Evolutionary conservation across 352 stramenopile species (phyloP), one percentile per base, ranked within the genome.

Genomic region (Phytophthora aleatoria): DNA sequence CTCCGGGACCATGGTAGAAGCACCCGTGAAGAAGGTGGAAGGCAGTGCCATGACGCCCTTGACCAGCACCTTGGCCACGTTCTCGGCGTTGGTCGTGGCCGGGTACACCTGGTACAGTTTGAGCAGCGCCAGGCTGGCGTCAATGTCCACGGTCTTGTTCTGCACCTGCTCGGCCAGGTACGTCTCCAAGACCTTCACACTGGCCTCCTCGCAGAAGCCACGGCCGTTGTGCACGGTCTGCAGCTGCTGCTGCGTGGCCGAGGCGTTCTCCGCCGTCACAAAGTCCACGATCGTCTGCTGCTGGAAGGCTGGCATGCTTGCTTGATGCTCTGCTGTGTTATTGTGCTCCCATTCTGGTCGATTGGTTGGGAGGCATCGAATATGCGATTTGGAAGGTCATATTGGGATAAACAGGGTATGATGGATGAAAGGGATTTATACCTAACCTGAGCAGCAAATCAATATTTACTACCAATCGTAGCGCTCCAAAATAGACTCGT

Each of bases 41-140:
- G 85, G 87, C 13, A 87, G 63, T 20, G 72, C 50, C 74, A 78
- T 87, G 43, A 95, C 53, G 28, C 75, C 80, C 77, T 95, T 95
- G 51, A 86, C 61, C 30, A 95, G 71, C 47, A 94, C 76, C 54
- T 79, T 86, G 43, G 76, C 70, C 39, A 91, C 83, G 28, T 88
- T 79, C 52, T 79, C 72, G 36, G 76, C 76, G n/a, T 90, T 85
- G 9, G 65, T 48, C 44, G 74, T 70, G 42, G 60, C 65, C 30
- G 85, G 84, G 73, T 92, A 92, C 27, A 95, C 62, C 45, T 88
- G 66, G 74, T 92, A 95, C 50, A 95, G 74, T 74, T 92, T 92
- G 57, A 95, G 74, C 59, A 95, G 78, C 64, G 82, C 83, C 60
- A 95, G 68, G 64, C 89, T 76, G 54, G 87, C 84, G 71, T 95